Evolutionary conservation across 495 filamentous ascomycete species (phyloP).

Genomic region (Cercophora samala): DNA sequence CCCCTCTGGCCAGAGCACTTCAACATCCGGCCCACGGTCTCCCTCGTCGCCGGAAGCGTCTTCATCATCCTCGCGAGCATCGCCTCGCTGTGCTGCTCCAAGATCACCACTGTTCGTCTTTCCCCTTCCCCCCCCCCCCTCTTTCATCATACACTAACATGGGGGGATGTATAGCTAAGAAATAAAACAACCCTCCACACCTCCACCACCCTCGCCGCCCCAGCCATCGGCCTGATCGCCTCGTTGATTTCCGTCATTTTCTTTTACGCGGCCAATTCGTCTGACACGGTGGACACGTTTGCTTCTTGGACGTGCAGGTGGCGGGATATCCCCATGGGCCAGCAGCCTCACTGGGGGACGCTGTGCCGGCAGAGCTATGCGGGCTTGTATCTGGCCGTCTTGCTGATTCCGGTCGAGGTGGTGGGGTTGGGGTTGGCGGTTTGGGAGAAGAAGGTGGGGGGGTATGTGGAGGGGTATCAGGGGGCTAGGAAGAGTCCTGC

Average conservation of each 20-base stretch:
- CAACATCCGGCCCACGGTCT: slow-evolving; percentile 49
- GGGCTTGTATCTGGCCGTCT: slow-evolving; percentile 48
- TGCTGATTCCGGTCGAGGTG: slow-evolving; percentile 52
- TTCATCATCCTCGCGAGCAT: slow-evolving; percentile 44
- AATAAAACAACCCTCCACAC: slow-evolving; percentile 36
- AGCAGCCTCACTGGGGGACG: slow-evolving; percentile 46
- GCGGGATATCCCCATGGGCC: slow-evolving; percentile 42
- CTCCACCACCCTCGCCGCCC: slow-evolving; percentile 38
- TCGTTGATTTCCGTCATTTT: slow-evolving; percentile 50
- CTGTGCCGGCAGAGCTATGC: slow-evolving; percentile 51
- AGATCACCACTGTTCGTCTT: slow-evolving; percentile 40
- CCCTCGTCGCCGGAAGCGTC: slow-evolving; percentile 45
- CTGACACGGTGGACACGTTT: slow-evolving; percentile 43
- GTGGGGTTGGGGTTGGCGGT: slow-evolving; percentile 39
- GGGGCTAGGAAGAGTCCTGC: slow-evolving; percentile 26
- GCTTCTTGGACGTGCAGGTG: slow-evolving; percentile 57
- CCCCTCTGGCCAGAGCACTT: slow-evolving; percentile 52
- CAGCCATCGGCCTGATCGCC: slow-evolving; percentile 43
- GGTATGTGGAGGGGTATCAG: slow-evolving; percentile 30
- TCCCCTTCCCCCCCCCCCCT: slow-evolving; percentile 1
- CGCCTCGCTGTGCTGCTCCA: slow-evolving; percentile 43
- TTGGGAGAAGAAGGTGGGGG: slow-evolving; percentile 40
- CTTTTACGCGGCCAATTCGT: slow-evolving; percentile 54
- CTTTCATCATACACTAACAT: background rate
- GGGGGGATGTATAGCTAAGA: slow-evolving; percentile 37